These are phyloP conservation scores for Favolaschia claudopus DNA, from an alignment of 768 basidiomycete species.

Conservation along the genomic window DNA sequence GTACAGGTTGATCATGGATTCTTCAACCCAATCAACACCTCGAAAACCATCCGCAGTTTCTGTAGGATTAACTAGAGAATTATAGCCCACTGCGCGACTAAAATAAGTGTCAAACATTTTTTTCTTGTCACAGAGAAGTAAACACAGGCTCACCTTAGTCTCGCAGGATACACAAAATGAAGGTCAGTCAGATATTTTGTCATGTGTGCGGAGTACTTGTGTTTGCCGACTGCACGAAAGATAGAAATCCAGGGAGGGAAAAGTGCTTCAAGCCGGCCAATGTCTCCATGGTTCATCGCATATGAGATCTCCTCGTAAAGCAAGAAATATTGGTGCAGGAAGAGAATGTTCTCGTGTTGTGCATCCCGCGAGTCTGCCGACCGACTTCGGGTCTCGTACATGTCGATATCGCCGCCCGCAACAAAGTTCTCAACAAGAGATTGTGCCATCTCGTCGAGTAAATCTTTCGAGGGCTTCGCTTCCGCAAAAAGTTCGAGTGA, in stretches of 20 bases:
- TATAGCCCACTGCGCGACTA: conserved; percentile 32
- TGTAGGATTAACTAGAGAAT: conserved; percentile 45
- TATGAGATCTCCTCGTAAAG: conserved; percentile 48
- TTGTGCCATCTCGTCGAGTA: conserved; percentile 35
- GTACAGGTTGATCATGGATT: conserved; percentile 47
- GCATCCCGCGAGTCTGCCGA: conserved; percentile 31
- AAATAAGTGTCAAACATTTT: too few relatives aligned
- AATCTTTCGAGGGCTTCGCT: conserved; percentile 34
- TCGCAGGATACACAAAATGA: conserved; percentile 29
- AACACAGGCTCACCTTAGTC: too few relatives aligned
- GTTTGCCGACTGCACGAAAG: conserved; percentile 40
- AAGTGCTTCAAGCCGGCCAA: conserved; percentile 34
- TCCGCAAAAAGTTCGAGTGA: conserved; percentile 39
- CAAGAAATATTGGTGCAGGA: conserved; percentile 41
- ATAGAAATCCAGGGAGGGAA: conserved; percentile 35
- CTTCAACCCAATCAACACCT: conserved; percentile 47
- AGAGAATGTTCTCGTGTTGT: conserved; percentile 41
- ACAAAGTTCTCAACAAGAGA: conserved; percentile 29
- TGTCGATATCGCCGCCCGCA: conserved; percentile 1
- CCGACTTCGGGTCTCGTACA: background rate
- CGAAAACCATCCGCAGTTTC: conserved; percentile 38
- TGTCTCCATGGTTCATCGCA: conserved; percentile 42
- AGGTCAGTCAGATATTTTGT: conserved; percentile 33
- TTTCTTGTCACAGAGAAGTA: too few relatives aligned
- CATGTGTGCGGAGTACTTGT: conserved; percentile 41